Conservation (phyloP, 306 rosid genomes). For the Coriaria nepalensis region DNA sequence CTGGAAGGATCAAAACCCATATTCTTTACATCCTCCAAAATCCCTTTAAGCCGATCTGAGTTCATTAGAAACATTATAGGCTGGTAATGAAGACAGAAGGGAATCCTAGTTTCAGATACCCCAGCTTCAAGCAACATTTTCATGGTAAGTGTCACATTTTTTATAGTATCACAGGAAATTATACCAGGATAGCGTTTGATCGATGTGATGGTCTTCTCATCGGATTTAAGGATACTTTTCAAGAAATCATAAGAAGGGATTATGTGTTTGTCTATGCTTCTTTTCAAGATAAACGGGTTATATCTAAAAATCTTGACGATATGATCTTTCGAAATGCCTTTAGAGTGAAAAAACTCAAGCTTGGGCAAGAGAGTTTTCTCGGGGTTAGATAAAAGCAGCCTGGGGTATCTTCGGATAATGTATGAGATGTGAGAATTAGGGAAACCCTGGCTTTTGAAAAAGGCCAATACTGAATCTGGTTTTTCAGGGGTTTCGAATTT, state of each 20-base stretch:
- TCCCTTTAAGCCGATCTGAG: background rate
- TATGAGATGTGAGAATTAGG: slow-evolving; percentile 15
- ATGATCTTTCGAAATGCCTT: slow-evolving; percentile 22
- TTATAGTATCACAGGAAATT: background rate
- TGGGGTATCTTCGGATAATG: slow-evolving; percentile 7
- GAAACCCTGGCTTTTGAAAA: slow-evolving; percentile 21
- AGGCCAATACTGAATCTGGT: slow-evolving; percentile 14
- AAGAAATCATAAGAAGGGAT: slow-evolving; percentile 19
- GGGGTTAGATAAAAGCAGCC: slow-evolving; percentile 12
- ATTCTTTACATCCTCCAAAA: slow-evolving; percentile 15
- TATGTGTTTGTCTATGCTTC: slow-evolving; percentile 23
- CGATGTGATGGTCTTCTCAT: slow-evolving; percentile 4
- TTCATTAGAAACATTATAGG: slow-evolving; percentile 4
- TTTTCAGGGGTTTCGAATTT: background rate
- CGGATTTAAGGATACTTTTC: slow-evolving; percentile 14
- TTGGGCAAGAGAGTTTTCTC: slow-evolving; percentile 30
- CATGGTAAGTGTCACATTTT: slow-evolving; percentile 10
- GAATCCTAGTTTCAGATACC: slow-evolving; percentile 13
- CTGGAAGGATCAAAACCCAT: slow-evolving; percentile 26
- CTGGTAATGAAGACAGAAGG: slow-evolving; percentile 8
- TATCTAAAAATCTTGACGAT: slow-evolving; percentile 8
- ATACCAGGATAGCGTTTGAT: background rate
- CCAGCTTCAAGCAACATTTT: slow-evolving; percentile 22
- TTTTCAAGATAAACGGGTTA: background rate
- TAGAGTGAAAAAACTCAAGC: slow-evolving; percentile 20